Base-by-base conservation (phyloP, 306 rosid species). In the Vigna trinervia region DNA sequence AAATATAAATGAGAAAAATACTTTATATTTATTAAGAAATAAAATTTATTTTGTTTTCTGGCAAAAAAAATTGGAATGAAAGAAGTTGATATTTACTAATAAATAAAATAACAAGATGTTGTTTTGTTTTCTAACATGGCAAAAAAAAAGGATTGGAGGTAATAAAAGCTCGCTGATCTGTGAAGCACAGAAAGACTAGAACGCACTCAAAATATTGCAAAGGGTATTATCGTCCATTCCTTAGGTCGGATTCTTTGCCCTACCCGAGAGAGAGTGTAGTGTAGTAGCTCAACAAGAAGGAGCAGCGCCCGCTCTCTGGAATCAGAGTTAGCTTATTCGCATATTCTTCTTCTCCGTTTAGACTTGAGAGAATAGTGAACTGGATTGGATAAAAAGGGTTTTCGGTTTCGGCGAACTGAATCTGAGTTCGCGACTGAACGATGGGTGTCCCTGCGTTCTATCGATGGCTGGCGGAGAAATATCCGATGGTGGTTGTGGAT, bases 391-490 rank as follows among this genome's bases (percentile, higher is more conserved):
- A 57, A 57, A 34, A 11, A 43, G 68, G n/a, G 9, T 5, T 6
- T 57, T 57, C 8, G 36, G 17, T 59, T 28, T 12, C 8, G 41
- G 22, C 12, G 51, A 52, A 13, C 13, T 69, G 69, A n/a, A 69
- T 58, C 76, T 48, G 76, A 57, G 50, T 45, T 45, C 50, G 50
- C 50, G 13, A 45, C 14, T 10, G 69, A 58, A 59, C 20, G 28
- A 92, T 96, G 99, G 99, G 99, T 82, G 99, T 96, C 46, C 99
- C 99, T 1, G 96, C 99, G 52, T 96, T 96, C 84, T 96, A 92
- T 8, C 78, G 94, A 41, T 96, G 99, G 99, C 77, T 96, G 28
- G 99, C 99, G 65, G 98, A 96, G 93, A 96, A 96, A 82, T 92
- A 92, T 60, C 94, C 97, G 9, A 51, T 92, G 79, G 96, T 96